phyloP scores from a whole-genome alignment of 805 yeast genomes.

The Candida boidinii region DNA sequence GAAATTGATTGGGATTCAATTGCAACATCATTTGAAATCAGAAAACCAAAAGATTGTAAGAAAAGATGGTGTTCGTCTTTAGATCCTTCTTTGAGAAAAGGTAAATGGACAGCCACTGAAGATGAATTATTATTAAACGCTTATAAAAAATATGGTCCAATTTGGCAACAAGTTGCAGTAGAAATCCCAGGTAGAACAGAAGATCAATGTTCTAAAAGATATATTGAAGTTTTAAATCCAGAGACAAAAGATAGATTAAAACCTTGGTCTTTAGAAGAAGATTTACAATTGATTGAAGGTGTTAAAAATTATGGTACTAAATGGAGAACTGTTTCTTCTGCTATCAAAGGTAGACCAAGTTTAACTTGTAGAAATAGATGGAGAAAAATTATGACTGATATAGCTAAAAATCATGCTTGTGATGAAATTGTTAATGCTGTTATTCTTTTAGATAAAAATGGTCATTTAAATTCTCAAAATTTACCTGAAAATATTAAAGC shows the following conservation, averaged over 20 bases:
- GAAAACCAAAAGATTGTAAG: conserved; percentile 76
- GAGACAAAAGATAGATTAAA: conserved; percentile 65
- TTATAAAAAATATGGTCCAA: conserved; percentile 60
- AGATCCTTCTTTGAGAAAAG: conserved; percentile 75
- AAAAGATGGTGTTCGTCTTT: conserved; percentile 83
- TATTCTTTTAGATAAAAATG: conserved; percentile 26
- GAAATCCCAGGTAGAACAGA: conserved; percentile 82
- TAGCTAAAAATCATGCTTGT: conserved; percentile 57
- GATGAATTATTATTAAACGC: conserved; percentile 61
- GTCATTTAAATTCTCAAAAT: conserved; percentile 8
- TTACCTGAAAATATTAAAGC: conserved; percentile 1
- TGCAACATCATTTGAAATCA: conserved; percentile 33
- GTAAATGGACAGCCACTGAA: conserved; percentile 81
- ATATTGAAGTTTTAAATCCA: conserved; percentile 83
- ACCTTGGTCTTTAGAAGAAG: conserved; percentile 77
- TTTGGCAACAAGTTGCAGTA: conserved; percentile 78
- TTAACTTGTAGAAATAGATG: conserved; percentile 88
- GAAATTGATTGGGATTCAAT: conserved; percentile 55
- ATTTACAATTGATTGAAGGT: conserved; percentile 53
- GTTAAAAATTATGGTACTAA: conserved; percentile 74
- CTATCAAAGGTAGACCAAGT: conserved; percentile 74
- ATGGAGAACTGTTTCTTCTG: conserved; percentile 75
- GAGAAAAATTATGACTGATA: conserved; percentile 77
- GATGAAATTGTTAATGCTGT: conserved; percentile 50
- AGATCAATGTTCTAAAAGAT: conserved; percentile 91